Evolutionary conservation across 2,329 filamentous ascomycete species (phyloP).

Genomic region (Colletotrichum echinochloae): DNA sequence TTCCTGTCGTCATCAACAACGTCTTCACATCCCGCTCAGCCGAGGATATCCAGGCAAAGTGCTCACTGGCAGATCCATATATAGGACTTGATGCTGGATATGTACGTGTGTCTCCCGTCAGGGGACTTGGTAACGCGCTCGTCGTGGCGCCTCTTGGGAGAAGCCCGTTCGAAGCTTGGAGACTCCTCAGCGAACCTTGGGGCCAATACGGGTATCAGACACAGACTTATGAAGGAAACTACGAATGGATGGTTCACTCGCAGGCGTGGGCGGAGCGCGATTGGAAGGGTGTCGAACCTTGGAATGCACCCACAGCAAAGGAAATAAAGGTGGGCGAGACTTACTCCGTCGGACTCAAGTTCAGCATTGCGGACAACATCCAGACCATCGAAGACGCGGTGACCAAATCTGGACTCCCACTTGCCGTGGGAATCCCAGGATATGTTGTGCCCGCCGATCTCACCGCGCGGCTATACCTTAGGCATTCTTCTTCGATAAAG

Average conservation of each 20-base stretch:
- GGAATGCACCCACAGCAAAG: conserved; percentile 65
- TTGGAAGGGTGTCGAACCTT: conserved; percentile 61
- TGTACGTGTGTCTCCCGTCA: conserved; percentile 63
- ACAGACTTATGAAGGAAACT: conserved; percentile 70
- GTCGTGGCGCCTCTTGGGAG: conserved; percentile 64
- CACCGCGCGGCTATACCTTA: conserved; percentile 59
- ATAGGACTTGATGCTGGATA: conserved; percentile 71
- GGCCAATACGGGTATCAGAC: conserved; percentile 57
- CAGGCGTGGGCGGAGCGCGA: conserved; percentile 68
- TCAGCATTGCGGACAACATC: conserved; percentile 58
- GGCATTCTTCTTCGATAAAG: conserved; percentile 53
- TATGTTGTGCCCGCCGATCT: conserved; percentile 64
- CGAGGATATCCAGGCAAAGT: conserved; percentile 60
- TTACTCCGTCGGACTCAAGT: conserved; percentile 62
- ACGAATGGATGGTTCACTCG: conserved; percentile 69
- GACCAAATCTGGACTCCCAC: conserved; percentile 55
- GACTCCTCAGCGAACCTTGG: conserved; percentile 62
- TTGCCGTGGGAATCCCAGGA: conserved; percentile 65
- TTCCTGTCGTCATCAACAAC: conserved; percentile 72
- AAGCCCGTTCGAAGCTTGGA: conserved; percentile 65
- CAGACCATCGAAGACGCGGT: conserved; percentile 61
- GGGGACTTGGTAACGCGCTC: conserved; percentile 64
- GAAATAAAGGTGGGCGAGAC: conserved; percentile 58
- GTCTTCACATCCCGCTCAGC: conserved; percentile 67
- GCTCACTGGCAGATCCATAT: conserved; percentile 69